Evolutionary conservation across 192 early-diverging fungal species (phyloP).

Genomic region (Allomyces javanicus): DNA sequence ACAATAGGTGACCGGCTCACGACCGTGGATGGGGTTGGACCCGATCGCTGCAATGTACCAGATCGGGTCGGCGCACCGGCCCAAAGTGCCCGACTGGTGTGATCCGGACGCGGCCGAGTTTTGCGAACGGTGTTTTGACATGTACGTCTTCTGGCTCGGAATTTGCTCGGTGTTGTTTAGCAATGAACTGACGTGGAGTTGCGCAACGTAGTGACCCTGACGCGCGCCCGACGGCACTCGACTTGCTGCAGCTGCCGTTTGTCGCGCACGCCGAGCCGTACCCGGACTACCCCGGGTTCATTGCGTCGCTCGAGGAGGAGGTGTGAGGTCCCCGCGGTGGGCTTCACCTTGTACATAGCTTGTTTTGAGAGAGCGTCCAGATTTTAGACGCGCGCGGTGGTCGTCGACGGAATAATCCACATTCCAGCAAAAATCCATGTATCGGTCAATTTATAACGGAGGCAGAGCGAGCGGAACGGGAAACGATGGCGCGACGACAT

Average conservation of each 20-base stretch:
- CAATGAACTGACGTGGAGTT: not conserved
- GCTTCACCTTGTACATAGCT: too few species aligned
- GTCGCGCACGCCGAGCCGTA: not conserved
- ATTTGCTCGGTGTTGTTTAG: not conserved
- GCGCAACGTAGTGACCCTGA: not conserved
- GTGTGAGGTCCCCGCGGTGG: too few species aligned
- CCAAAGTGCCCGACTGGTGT: slow-evolving; percentile 56
- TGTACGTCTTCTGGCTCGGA: slow-evolving; percentile 22
- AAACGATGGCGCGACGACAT: too few species aligned
- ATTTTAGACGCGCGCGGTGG: too few species aligned
- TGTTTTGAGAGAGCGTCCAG: too few species aligned
- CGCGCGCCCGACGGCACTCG: not conserved
- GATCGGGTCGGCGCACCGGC: slow-evolving; percentile 59
- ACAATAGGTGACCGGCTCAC: slow-evolving; percentile 41
- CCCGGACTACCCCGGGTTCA: not conserved
- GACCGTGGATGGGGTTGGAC: slow-evolving; percentile 39
- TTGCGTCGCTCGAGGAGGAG: not conserved
- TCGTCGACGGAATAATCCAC: too few species aligned
- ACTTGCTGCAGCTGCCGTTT: not conserved
- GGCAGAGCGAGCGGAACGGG: too few species aligned
- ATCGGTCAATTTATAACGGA: too few species aligned
- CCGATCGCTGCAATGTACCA: slow-evolving; percentile 42
- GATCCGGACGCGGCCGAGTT: slow-evolving; percentile 48
- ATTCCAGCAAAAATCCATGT: too few species aligned
- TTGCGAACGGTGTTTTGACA: slow-evolving; percentile 52